Evolutionary conservation across 2,329 filamentous ascomycete genomes (phyloP).

Genomic region (Phoma sp.): DNA sequence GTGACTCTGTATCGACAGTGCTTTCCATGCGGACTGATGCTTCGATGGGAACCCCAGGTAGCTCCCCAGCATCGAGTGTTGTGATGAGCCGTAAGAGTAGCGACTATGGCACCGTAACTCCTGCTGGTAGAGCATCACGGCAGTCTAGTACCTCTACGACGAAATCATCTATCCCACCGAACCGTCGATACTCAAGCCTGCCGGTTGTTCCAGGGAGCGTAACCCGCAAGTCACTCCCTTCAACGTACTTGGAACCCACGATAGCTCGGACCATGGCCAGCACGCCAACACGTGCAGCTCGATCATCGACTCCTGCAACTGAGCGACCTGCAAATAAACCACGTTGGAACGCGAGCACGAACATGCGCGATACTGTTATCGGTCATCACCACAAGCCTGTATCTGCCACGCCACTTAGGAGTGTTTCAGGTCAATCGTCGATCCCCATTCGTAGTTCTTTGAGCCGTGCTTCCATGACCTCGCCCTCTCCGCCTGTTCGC

Average conservation of each 20-base stretch:
- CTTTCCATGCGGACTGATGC: slow-evolving; percentile 73
- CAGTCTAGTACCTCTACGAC: slow-evolving; percentile 54
- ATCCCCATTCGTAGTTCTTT: slow-evolving; percentile 47
- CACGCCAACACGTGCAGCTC: slow-evolving; percentile 32
- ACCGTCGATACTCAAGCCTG: slow-evolving; percentile 57
- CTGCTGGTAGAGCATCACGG: slow-evolving; percentile 55
- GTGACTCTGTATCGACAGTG: slow-evolving; percentile 93
- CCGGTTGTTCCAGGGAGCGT: slow-evolving; percentile 41
- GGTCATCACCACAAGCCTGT: slow-evolving; percentile 49
- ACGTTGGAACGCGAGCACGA: slow-evolving; percentile 48
- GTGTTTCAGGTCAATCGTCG: slow-evolving; percentile 40
- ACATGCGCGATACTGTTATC: slow-evolving; percentile 46
- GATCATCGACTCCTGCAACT: slow-evolving; percentile 34
- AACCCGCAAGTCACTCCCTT: slow-evolving; percentile 29
- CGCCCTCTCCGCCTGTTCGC: slow-evolving; percentile 29
- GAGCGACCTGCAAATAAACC: slow-evolving; percentile 42
- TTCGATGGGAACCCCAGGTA: slow-evolving; percentile 67
- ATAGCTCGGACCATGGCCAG: slow-evolving; percentile 33
- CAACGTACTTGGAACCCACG: slow-evolving; percentile 26
- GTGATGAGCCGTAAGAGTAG: slow-evolving; percentile 60
- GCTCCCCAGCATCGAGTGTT: slow-evolving; percentile 71
- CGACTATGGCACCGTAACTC: slow-evolving; percentile 54
- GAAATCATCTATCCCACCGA: slow-evolving; percentile 48
- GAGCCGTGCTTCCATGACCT: slow-evolving; percentile 33
- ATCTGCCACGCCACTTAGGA: slow-evolving; percentile 38